These are phyloP conservation scores for Chlamydomonas reinhardtii DNA, from an alignment of 163 green algal genomes.

Conservation along the genomic window DNA sequence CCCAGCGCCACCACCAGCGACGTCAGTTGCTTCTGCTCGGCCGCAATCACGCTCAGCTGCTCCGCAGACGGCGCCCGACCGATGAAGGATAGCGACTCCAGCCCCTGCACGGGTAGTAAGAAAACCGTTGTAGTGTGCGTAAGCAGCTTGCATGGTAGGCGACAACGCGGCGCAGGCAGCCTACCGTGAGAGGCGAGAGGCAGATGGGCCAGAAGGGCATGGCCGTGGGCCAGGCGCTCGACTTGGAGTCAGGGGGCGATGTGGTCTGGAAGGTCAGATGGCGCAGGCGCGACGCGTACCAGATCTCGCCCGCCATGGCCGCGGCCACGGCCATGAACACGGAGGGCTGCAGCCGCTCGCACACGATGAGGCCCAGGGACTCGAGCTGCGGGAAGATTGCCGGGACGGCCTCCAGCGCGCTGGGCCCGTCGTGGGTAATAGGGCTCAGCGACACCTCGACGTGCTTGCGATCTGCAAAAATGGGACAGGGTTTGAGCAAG, in stretches of 20 bases:
- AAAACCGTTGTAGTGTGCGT: neutral
- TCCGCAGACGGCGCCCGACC: slow-evolving; percentile 4
- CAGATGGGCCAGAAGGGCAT: slow-evolving; percentile 28
- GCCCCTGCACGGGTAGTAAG: neutral
- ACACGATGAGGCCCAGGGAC: neutral
- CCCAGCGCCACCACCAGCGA: slow-evolving; percentile 9
- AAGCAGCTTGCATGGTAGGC: neutral
- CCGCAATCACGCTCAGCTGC: neutral
- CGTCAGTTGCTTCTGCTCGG: neutral
- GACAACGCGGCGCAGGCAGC: neutral
- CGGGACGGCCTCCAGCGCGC: neutral
- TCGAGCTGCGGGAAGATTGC: neutral
- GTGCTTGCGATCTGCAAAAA: neutral
- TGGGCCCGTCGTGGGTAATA: no score
- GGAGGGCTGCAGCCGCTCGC: slow-evolving; percentile 2
- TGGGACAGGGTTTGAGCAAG: no score
- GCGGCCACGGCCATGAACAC: neutral
- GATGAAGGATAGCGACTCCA: slow-evolving; percentile 17
- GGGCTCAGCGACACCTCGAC: neutral
- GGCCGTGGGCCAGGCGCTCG: slow-evolving; percentile 1
- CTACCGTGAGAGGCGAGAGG: neutral
- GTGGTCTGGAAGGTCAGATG: slow-evolving; percentile 1
- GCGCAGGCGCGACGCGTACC: neutral
- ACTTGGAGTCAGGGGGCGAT: neutral
- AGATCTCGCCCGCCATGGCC: neutral